Conservation (phyloP, 306 rosid genomes). For the Prunus padus region DNA sequence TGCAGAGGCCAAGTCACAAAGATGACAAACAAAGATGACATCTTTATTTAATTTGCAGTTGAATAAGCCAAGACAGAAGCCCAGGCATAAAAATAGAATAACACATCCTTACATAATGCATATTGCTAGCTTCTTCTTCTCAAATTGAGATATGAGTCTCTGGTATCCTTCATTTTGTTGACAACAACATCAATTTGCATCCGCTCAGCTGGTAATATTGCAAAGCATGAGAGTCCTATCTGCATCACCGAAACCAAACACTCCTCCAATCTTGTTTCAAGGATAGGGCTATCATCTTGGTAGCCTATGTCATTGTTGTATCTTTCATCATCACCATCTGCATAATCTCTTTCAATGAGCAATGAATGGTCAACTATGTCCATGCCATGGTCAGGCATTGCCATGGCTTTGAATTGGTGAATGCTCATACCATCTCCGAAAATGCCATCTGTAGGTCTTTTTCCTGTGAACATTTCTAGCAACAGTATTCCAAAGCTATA, state of each 20-base stretch:
- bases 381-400: conserved; percentile 25
- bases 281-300: not conserved
- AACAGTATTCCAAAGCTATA: conserved; percentile 31
- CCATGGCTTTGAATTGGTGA: not conserved
- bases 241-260: conserved; percentile 5
- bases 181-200: conserved; percentile 18
- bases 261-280: conserved; percentile 18
- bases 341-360: conserved; percentile 12
- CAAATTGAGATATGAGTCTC: too few relatives aligned
- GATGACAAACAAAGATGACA: too few relatives aligned
- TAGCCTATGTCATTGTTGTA: not conserved
- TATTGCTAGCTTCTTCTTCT: too few relatives aligned
- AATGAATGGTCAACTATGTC: conserved; percentile 40
- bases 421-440: conserved; percentile 23
- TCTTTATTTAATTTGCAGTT: too few relatives aligned
- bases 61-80: too few relatives aligned
- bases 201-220: not conserved
- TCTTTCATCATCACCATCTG: not conserved
- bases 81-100: too few relatives aligned
- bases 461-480: conserved; percentile 28
- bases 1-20: too few relatives aligned
- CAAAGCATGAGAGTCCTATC: conserved; percentile 3
- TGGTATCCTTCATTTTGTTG: conserved; percentile 4
- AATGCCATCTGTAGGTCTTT: conserved; percentile 12
- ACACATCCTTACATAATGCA: too few relatives aligned